A percentile compares a stretch with the other conserved stretches of the same genome.
Evolutionary conservation across 2,329 filamentous ascomycete species (phyloP).

Genomic region (Coniochaeta ligniaria): DNA sequence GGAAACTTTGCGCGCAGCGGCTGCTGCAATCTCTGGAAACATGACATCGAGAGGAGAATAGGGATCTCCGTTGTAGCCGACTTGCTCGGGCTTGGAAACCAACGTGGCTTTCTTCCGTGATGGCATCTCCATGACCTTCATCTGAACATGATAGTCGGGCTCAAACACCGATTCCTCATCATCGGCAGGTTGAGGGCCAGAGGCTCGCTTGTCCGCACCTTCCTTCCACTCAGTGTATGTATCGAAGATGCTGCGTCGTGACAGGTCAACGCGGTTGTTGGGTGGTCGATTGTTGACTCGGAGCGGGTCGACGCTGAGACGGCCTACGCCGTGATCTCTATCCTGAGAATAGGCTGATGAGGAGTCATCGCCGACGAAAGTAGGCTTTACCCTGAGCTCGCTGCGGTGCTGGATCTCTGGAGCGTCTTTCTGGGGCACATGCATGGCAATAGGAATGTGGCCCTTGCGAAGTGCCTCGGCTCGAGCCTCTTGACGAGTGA

Average conservation of each 20-base stretch:
- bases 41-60: conserved; percentile 37
- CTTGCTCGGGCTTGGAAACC: neutral
- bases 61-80: conserved; percentile 9
- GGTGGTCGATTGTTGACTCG: conserved; percentile 12
- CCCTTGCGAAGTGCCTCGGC: neutral
- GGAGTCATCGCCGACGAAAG: conserved; percentile 11
- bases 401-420: neutral
- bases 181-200: neutral
- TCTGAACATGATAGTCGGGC: neutral
- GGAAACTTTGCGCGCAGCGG: conserved; percentile 27
- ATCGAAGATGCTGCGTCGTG: conserved; percentile 7
- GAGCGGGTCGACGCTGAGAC: conserved; percentile 17
- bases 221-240: conserved; percentile 7
- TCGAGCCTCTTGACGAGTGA: neutral
- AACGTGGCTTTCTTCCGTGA: neutral
- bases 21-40: conserved; percentile 26
- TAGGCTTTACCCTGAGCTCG: neutral
- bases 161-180: neutral
- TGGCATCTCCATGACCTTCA: conserved; percentile 1
- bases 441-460: conserved; percentile 5
- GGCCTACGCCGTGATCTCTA: neutral
- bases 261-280: neutral
- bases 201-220: neutral
- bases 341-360: conserved; percentile 22
- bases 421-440: conserved; percentile 4